Conservation (phyloP, 345 rosid species). For the Pistacia integerrima region DNA sequence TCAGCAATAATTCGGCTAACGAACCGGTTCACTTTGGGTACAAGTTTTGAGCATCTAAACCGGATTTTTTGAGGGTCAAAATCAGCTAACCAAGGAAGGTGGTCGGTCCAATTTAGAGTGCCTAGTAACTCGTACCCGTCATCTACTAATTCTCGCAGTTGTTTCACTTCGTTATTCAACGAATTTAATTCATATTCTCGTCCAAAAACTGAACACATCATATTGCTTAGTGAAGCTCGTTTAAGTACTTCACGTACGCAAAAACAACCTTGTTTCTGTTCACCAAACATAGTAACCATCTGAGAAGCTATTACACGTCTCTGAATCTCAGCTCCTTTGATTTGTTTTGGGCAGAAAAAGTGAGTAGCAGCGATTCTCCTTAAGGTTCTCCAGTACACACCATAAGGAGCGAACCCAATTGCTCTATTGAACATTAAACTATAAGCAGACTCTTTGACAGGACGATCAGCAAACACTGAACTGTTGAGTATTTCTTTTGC, state of each 20-base stretch:
- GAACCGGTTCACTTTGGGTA: conserved; percentile 68
- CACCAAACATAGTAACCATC: conserved; percentile 43
- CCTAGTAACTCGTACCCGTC: conserved; percentile 73
- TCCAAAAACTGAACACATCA: conserved; percentile 82
- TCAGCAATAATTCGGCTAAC: conserved; percentile 52
- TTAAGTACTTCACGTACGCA: conserved; percentile 56
- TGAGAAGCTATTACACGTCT: conserved; percentile 46
- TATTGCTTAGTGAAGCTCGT: conserved; percentile 69
- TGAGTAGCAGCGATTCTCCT: conserved; percentile 64
- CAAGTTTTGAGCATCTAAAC: conserved; percentile 62
- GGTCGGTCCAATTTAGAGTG: conserved; percentile 68
- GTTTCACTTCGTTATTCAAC: conserved; percentile 33
- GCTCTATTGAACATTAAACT: conserved; percentile 76
- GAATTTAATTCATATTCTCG: conserved; percentile 44
- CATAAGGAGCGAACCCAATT: conserved; percentile 79
- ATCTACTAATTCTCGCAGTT: conserved; percentile 55
- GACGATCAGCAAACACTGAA: conserved; percentile 71
- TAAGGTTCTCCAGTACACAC: conserved; percentile 74
- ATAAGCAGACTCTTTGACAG: conserved; percentile 73
- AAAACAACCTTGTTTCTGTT: conserved; percentile 29
- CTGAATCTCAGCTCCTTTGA: conserved; percentile 48
- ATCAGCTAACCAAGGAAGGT: conserved; percentile 65
- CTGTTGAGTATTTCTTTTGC: conserved; percentile 70
- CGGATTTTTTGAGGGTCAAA: conserved; percentile 71
- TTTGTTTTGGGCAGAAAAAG: conserved; percentile 64